phyloP scores from a whole-genome alignment of 169 alveolate genomes.

The Cryptosporidium andersoni region DNA sequence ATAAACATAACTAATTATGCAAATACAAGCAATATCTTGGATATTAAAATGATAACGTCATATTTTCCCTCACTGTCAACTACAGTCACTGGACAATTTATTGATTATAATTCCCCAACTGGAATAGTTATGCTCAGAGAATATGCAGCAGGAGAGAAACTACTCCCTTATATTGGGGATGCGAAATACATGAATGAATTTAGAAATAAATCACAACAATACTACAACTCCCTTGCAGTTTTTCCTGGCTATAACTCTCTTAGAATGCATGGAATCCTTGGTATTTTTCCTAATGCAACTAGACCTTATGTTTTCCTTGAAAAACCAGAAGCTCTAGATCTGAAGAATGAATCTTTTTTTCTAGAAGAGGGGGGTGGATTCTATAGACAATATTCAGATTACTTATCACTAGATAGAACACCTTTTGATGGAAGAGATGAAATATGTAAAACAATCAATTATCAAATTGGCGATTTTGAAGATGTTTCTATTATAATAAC shows the following conservation, averaged over 20 bases:
- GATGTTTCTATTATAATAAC: conserved; percentile 72
- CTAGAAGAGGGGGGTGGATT: conserved; percentile 50
- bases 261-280: conserved; percentile 62
- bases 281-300: conserved; percentile 65
- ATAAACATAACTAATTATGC: conserved; percentile 29
- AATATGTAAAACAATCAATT: conserved; percentile 11
- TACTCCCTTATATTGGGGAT: conserved; percentile 58
- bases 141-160: conserved; percentile 46
- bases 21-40: conserved; percentile 43
- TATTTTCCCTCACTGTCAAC: conserved; percentile 31
- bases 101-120: conserved; percentile 27
- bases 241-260: conserved; percentile 31
- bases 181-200: conserved; percentile 12
- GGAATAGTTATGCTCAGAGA: conserved; percentile 18
- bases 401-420: conserved; percentile 38
- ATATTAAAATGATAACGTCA: conserved; percentile 5
- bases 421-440: conserved; percentile 51
- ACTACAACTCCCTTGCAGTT: conserved; percentile 49
- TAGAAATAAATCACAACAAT: conserved; percentile 14
- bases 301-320: conserved; percentile 50
- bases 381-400: conserved; percentile 47
- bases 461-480: conserved; percentile 54
- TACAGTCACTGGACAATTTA: conserved; percentile 4
- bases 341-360: conserved; percentile 9
- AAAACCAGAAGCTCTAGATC: conserved; percentile 1